Evolutionary conservation across 2,329 filamentous ascomycete species (phyloP).

Genomic region (Fusarium newnesense): DNA sequence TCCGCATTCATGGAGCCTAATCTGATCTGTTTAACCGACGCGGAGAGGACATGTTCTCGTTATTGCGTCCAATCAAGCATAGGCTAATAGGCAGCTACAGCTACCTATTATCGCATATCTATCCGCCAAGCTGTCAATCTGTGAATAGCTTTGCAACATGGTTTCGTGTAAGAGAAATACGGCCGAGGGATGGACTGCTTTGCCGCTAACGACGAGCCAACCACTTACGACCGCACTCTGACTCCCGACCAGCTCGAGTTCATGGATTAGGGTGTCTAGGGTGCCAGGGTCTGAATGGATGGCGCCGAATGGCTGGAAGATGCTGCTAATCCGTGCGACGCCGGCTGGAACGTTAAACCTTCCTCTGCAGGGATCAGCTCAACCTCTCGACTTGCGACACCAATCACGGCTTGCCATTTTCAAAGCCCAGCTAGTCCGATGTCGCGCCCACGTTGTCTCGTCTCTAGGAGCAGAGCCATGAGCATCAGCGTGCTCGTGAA

Average conservation of each 20-base stretch:
- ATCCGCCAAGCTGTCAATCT: constrained; percentile 38
- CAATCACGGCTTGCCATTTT: constrained; percentile 48
- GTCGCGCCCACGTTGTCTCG: constrained; percentile 42
- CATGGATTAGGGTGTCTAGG: constrained; percentile 21
- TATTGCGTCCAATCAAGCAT: constrained; percentile 37
- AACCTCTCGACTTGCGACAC: constrained; percentile 38
- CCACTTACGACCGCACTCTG: constrained; percentile 40
- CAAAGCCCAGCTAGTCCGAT: constrained; percentile 47
- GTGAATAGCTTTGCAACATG: constrained; percentile 48
- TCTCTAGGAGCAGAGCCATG: constrained; percentile 19
- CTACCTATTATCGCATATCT: constrained; percentile 34
- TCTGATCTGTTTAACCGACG: constrained; percentile 40
- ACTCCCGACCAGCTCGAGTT: constrained; percentile 23
- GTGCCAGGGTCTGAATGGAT: constrained; percentile 26
- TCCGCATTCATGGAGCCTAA: constrained; percentile 32
- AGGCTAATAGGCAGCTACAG: constrained; percentile 22
- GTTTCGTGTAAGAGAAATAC: constrained; percentile 52
- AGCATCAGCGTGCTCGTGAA: constrained; percentile 15
- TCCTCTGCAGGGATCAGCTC: constrained; percentile 37
- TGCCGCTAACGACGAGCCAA: constrained; percentile 35
- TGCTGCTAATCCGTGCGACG: constrained; percentile 38
- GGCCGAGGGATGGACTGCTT: constrained; percentile 31
- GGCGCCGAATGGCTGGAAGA: constrained; percentile 41
- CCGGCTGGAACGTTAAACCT: constrained; percentile 45
- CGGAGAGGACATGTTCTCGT: constrained; percentile 12